phyloP scores from a whole-genome alignment of 495 filamentous ascomycete species.

The Lindgomyces ingoldianus region DNA sequence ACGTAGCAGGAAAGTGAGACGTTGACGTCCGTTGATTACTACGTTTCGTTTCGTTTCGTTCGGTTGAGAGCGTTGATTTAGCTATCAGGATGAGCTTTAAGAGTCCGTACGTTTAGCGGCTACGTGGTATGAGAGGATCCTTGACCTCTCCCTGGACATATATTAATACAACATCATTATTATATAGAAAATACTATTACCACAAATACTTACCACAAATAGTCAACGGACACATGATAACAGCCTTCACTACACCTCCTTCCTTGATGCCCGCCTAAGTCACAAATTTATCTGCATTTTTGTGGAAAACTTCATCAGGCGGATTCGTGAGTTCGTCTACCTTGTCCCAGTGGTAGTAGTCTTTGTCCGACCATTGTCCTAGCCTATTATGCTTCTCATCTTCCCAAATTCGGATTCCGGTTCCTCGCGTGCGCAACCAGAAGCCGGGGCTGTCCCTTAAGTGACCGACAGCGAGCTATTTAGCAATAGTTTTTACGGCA shows the following conservation, averaged over 20 bases:
- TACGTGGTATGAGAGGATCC: constrained; percentile 65
- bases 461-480: constrained; percentile 45
- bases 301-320: constrained; percentile 58
- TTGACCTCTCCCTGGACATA: no score
- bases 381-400: constrained; percentile 54
- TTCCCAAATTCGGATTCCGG: constrained; percentile 57
- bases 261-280: constrained; percentile 47
- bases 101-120: constrained; percentile 64
- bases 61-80: no score
- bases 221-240: constrained; percentile 73
- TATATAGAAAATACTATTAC: no score
- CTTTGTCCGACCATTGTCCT: constrained; percentile 56
- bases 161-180: no score
- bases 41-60: no score
- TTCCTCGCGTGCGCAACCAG: constrained; percentile 64
- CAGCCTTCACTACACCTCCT: constrained; percentile 54
- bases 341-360: constrained; percentile 58
- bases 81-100: constrained; percentile 55
- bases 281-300: constrained; percentile 63
- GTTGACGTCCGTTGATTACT: no score
- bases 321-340: constrained; percentile 58
- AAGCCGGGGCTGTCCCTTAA: constrained; percentile 49
- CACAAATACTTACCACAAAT: constrained; percentile 87
- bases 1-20: no score
- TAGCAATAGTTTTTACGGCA: constrained; percentile 35